A percentile compares a stretch with the other conserved stretches of the same genome.
These are phyloP conservation scores for Coemansia furcata DNA, from an alignment of 192 early-diverging fungal genomes.

Conservation along the genomic window DNA sequence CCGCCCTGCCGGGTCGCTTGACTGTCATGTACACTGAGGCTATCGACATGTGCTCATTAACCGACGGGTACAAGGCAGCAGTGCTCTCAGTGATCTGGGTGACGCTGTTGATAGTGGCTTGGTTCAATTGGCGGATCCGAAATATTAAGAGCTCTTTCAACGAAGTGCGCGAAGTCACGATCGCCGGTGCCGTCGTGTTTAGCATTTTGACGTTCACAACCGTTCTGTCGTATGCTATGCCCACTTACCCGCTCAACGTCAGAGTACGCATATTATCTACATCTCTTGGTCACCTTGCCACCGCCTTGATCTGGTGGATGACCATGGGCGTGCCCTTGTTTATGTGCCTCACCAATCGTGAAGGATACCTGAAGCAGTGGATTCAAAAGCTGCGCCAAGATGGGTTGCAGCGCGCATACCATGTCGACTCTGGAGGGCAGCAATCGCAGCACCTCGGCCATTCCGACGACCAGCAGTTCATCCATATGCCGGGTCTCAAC, in stretches of 20 bases:
- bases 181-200: constrained; percentile 26
- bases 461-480: neutral
- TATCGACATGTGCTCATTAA: constrained; percentile 31
- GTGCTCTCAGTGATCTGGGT: constrained; percentile 37
- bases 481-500: neutral
- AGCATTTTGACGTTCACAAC: constrained; percentile 31
- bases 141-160: constrained; percentile 51
- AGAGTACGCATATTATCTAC: constrained; percentile 30
- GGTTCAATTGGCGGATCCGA: constrained; percentile 44
- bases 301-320: constrained; percentile 35
- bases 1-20: neutral
- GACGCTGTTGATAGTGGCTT: constrained; percentile 19
- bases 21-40: constrained; percentile 21
- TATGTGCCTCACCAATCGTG: constrained; percentile 22
- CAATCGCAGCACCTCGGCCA: neutral
- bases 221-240: constrained; percentile 25
- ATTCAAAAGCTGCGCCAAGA: constrained; percentile 23
- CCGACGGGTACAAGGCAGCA: constrained; percentile 24
- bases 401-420: constrained; percentile 30
- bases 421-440: constrained; percentile 5
- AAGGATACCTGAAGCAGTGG: constrained; percentile 24
- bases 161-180: constrained; percentile 37
- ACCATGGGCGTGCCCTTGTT: constrained; percentile 35
- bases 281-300: constrained; percentile 28
- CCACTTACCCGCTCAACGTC: constrained; percentile 15